These are phyloP conservation scores for Aspergillus piperis DNA, from an alignment of 2,329 filamentous ascomycete genomes.

Conservation along the genomic window DNA sequence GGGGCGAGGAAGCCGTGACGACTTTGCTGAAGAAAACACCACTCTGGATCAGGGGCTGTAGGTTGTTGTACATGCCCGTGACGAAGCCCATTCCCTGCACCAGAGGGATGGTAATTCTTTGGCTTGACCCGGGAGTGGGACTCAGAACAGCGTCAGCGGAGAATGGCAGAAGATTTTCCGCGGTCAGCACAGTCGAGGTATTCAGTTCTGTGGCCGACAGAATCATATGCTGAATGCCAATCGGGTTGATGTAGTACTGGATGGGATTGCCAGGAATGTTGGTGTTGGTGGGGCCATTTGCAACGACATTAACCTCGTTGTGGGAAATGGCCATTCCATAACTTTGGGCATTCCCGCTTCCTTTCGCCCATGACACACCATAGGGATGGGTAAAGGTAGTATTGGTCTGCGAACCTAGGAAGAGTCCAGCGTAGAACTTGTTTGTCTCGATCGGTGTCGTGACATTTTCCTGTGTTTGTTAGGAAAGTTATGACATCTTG, in stretches of 20 bases:
- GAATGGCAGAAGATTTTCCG: slow-evolving; percentile 56
- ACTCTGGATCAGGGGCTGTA: slow-evolving; percentile 72
- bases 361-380: slow-evolving; percentile 67
- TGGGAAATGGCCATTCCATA: slow-evolving; percentile 81
- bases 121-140: slow-evolving; percentile 53
- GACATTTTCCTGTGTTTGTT: slow-evolving; percentile 29
- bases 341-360: slow-evolving; percentile 62
- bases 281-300: slow-evolving; percentile 61
- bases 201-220: slow-evolving; percentile 77
- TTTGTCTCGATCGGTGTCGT: slow-evolving; percentile 47
- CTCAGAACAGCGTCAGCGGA: slow-evolving; percentile 69
- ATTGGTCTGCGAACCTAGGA: slow-evolving; percentile 69
- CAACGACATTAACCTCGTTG: slow-evolving; percentile 66
- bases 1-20: slow-evolving; percentile 54
- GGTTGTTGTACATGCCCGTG: slow-evolving; percentile 72
- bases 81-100: slow-evolving; percentile 89
- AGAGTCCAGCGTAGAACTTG: slow-evolving; percentile 76
- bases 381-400: slow-evolving; percentile 77
- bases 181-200: slow-evolving; percentile 57
- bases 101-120: slow-evolving; percentile 73
- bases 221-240: slow-evolving; percentile 78
- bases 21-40: slow-evolving; percentile 73
- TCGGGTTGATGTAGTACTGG: slow-evolving; percentile 75
- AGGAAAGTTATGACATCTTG: slow-evolving; percentile 1
- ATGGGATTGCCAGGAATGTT: slow-evolving; percentile 58